These are phyloP conservation scores for Blastobotrys aristatus DNA, from an alignment of 1,139 yeast genomes.

Conservation along the genomic window DNA sequence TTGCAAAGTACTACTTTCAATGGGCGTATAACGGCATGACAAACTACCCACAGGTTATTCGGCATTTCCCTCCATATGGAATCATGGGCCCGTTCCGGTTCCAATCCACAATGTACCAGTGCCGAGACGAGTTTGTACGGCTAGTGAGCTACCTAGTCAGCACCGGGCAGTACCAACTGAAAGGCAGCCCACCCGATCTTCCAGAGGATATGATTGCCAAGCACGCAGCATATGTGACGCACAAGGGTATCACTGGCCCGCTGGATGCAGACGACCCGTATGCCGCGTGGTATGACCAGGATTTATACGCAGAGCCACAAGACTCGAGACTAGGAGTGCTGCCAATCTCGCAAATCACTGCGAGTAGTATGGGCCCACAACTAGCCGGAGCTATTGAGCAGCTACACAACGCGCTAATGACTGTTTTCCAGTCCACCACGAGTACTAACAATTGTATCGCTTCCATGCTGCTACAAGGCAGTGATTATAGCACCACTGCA, in stretches of 20 bases:
- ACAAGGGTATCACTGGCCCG: background rate
- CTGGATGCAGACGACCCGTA: background rate
- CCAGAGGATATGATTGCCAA: background rate
- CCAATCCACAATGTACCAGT: conserved; percentile 1
- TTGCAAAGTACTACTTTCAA: conserved; percentile 3
- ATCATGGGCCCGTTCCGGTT: conserved; percentile 4
- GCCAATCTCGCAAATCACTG: background rate
- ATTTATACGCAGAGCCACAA: background rate
- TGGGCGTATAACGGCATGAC: conserved; percentile 7
- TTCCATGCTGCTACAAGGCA: background rate
- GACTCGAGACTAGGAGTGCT: background rate
- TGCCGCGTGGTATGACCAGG: background rate
- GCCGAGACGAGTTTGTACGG: background rate
- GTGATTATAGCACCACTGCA: background rate
- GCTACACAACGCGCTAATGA: background rate
- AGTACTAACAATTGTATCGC: background rate
- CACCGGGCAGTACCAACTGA: background rate
- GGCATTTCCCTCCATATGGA: background rate
- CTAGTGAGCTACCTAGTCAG: background rate
- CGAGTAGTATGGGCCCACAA: background rate
- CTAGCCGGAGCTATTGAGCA: background rate
- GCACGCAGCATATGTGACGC: background rate
- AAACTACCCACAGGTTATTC: conserved; percentile 1
- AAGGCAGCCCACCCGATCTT: background rate
- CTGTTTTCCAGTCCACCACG: background rate